Base-by-base conservation (phyloP, 1,139 yeast species). In the Candida buenavistaensis region DNA sequence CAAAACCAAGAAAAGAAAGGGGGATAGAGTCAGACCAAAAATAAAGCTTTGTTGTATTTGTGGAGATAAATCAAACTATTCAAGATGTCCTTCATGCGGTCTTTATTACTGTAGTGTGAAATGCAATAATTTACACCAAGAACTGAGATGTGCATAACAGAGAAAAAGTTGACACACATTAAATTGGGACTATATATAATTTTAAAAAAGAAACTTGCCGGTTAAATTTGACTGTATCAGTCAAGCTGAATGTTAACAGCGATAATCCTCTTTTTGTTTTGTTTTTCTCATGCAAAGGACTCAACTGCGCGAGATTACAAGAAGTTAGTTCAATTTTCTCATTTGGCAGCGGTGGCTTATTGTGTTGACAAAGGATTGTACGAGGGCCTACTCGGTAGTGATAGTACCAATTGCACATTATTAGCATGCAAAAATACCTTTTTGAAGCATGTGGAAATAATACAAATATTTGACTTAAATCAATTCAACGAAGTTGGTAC, bases 401-500 rank as follows among this genome's bases (percentile, higher is more conserved):
- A 39, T 3, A 35, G 34, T 3, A 41, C 58, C 3, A 42, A 45
- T 3, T 65, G 71, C 41, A 45, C 51, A 1, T 35, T 51, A 16
- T 26, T 38, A 5, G 41, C 48, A 4, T 65, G 71, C 35, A 32
- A 44, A 12, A 44, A 46, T 9, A 36, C 40, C 3, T 43, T 42
- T n/a, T 52, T 45, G 33, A 33, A 43, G 16, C 37, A 64, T 23
- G 56, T 68, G 8, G 57, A 63, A 8, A 48, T 69, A 6, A 49
- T 70, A 2, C 46, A 56, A 17, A 55, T 68, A 1, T 67, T 68
- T 40, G 55, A 63, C 40, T 64, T 65, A 36, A 73, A 71, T 27
- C 61, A 60, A 7, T 49, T 60, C 41, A 66, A 68, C 7, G 71
- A 70, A 26, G 64, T 76, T 6, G 82, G 85, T 0, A 67, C 81